These are phyloP conservation scores for Corchorus capsularis DNA, from an alignment of 345 rosid species.

Conservation along the genomic window DNA sequence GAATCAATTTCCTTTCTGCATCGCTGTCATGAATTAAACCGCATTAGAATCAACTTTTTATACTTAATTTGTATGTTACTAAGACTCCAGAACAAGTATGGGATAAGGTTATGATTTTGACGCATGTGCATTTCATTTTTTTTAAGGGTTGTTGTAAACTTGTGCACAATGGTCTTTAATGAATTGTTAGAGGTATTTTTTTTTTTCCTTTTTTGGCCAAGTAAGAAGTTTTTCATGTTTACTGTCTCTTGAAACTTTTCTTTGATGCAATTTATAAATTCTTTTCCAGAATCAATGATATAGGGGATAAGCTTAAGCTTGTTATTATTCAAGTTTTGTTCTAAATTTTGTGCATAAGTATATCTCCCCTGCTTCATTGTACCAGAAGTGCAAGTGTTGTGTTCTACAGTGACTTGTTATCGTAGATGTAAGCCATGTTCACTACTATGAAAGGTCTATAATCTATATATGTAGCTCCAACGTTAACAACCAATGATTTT, in stretches of 20 bases:
- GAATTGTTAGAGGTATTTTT: too few relatives aligned
- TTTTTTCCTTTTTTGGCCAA: too few relatives aligned
- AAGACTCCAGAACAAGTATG: not conserved
- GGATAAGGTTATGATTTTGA: not conserved
- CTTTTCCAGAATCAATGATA: not conserved
- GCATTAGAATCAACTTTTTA: not conserved
- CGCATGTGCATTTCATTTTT: not conserved
- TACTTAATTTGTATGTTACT: not conserved
- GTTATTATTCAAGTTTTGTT: not conserved
- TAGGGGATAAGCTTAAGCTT: not conserved
- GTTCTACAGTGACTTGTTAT: not conserved
- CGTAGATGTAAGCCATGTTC: not conserved
- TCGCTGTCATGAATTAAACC: not conserved
- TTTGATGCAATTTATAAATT: not conserved
- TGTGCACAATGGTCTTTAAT: too few relatives aligned
- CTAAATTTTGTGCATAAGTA: not conserved
- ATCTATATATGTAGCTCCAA: not conserved
- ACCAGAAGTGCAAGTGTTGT: not conserved
- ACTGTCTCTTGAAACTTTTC: slow-evolving; percentile 8
- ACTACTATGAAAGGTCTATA: not conserved
- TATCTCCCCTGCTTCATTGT: not conserved
- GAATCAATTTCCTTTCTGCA: not conserved
- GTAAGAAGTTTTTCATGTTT: not conserved
- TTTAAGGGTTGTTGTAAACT: not conserved
- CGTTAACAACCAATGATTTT: not conserved